Evolutionary conservation across 2,329 filamentous ascomycete genomes (phyloP).

Genomic region (Diaporthe humulicola): DNA sequence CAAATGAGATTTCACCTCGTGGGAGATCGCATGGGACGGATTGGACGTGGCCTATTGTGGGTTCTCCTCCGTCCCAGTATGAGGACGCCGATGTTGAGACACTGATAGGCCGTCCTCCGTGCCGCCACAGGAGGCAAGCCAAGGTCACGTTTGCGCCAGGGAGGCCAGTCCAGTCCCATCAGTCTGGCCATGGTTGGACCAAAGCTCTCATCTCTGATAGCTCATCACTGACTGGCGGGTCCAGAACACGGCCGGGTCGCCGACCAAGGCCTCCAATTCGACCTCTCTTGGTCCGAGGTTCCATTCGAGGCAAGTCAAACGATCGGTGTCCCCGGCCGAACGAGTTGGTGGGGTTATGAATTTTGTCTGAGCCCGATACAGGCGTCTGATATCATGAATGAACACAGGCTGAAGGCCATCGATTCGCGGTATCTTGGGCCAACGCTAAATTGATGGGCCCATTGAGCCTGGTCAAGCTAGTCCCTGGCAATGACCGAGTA

Average conservation of each 20-base stretch:
- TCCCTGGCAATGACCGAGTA: background rate
- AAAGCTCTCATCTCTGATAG: background rate
- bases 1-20: background rate
- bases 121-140: background rate
- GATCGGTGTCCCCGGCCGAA: background rate
- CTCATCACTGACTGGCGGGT: background rate
- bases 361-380: background rate
- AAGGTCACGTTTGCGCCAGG: background rate
- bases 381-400: background rate
- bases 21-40: conserved; percentile 14
- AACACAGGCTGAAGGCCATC: background rate
- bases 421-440: background rate
- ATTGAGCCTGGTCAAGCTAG: background rate
- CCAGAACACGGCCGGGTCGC: background rate
- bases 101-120: background rate
- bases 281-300: background rate
- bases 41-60: background rate
- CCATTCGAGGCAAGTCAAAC: background rate
- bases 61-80: no score
- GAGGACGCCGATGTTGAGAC: background rate
- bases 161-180: background rate
- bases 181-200: background rate
- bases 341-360: background rate
- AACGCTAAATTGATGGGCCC: background rate
- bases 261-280: background rate